Base-by-base conservation (phyloP, 805 yeast species). In the Ogataea ganodermae region DNA sequence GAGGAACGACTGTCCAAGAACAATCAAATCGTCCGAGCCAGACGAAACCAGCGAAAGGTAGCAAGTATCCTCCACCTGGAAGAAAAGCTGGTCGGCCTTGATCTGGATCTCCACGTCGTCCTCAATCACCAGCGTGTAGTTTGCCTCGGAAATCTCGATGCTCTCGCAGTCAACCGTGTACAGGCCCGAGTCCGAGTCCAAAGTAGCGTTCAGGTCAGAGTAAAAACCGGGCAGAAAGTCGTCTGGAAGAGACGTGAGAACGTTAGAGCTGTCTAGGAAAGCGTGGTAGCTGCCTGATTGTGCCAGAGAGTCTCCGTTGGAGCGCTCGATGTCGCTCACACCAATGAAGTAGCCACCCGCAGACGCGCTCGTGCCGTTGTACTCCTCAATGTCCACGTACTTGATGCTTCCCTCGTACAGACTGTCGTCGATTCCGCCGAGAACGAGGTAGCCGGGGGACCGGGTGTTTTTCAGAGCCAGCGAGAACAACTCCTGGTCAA, bases 1-100 rank as follows among this genome's bases (percentile, higher is more conserved):
- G 52, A 86, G 66, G 59, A 86, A 78, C 38, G 78, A 75, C 60
- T 84, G 90, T 9, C 94, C 94, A 30, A 86, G 69, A 45, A 83
- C 72, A 14, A 68, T 59, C 13, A 47, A 17, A 33, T 50, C 46
- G 32, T 57, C 62, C 2, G 44, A 6, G 0, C 46, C 54, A 12
- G 55, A 54, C n/a, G 50, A 48, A 3, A 32, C 14, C 31, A 62
- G 18, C 7, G 57, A 44, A 7, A 61, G 47, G 20, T 59, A 57
- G 45, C 68, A 61, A 10, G 42, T 45, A 40, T 38, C 53, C 33
- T 31, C 48, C 24, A 44, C 47, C 21, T 45, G 43, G 42, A 52
- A 43, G 33, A 46, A 49, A 18, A 62, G 36, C 40, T 61, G 62
- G 27, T 49, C 47, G 4, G 56, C 60, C 16, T 41, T 18, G 21